A percentile compares a stretch with the other conserved stretches of the same genome.
These are phyloP conservation scores for Coccomyxa subellipsoidea DNA, from an alignment of 163 green algal species.

Conservation along the genomic window DNA sequence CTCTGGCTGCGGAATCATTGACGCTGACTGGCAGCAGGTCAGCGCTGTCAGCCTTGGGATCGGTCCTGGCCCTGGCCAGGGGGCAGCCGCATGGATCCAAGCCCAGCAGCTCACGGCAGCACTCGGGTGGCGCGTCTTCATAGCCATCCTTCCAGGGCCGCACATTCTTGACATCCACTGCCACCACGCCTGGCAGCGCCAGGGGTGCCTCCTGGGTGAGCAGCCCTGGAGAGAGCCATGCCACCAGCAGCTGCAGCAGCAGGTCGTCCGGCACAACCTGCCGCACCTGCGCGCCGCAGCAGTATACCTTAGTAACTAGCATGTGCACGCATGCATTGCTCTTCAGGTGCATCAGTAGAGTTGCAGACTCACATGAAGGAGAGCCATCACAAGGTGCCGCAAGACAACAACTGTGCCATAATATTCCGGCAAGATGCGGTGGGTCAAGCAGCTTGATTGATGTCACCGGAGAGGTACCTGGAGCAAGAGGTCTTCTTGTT, in stretches of 20 bases:
- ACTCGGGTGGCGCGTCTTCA: constrained; percentile 9
- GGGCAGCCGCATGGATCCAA: background rate
- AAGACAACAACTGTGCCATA: too few relatives aligned
- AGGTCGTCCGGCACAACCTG: constrained; percentile 67
- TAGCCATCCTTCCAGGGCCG: constrained; percentile 12
- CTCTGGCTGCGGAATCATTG: background rate
- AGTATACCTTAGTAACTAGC: too few relatives aligned
- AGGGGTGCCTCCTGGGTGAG: background rate
- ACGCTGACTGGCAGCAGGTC: background rate
- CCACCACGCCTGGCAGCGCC: background rate
- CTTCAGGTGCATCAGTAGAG: too few relatives aligned
- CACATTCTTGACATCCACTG: background rate
- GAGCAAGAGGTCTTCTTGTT: constrained; percentile 38
- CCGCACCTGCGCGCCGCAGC: constrained; percentile 45
- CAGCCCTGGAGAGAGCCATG: constrained; percentile 66
- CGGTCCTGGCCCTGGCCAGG: background rate
- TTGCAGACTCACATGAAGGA: too few relatives aligned
- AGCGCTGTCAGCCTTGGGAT: background rate
- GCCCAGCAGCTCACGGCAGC: constrained; percentile 21
- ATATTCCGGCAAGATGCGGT: too few relatives aligned
- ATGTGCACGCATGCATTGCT: too few relatives aligned
- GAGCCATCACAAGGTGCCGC: too few relatives aligned
- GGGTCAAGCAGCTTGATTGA: too few relatives aligned
- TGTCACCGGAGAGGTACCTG: constrained; percentile 24
- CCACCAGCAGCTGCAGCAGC: constrained; percentile 72